A percentile compares a stretch with the other conserved stretches of the same genome.
Conservation (phyloP, 2,329 filamentous ascomycete genomes). For the Cladophialophora yegresii region DNA sequence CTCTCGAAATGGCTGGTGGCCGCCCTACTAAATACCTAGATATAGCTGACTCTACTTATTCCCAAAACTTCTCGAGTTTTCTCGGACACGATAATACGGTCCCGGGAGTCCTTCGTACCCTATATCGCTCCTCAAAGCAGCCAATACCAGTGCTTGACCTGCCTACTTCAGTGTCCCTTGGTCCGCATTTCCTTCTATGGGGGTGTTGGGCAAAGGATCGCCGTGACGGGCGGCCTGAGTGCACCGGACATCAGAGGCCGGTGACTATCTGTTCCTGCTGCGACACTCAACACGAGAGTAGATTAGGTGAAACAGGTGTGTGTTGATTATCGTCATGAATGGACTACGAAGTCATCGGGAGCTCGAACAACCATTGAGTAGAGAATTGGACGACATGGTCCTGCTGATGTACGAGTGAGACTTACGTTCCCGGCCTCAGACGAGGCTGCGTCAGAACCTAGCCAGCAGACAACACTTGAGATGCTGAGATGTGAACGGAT, state of each 20-base stretch:
- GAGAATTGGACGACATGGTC: neutral
- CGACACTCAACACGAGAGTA: neutral
- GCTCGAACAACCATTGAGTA: neutral
- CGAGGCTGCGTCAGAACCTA: neutral
- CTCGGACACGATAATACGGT: no score
- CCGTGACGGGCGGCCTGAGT: neutral
- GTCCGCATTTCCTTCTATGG: neutral
- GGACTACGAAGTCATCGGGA: neutral
- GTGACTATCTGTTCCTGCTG: neutral
- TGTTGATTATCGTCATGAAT: neutral
- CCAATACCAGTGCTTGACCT: neutral
- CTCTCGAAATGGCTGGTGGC: neutral
- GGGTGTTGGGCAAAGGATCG: neutral
- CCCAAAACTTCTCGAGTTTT: neutral
- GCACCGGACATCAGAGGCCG: neutral
- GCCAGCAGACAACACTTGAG: neutral
- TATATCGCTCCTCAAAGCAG: no score
- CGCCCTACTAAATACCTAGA: slow-evolving; percentile 6
- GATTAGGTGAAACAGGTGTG: neutral
- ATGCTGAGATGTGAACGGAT: neutral
- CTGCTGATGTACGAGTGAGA: neutral
- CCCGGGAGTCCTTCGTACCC: no score
- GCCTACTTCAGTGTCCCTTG: neutral
- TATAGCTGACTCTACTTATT: slow-evolving; percentile 14
- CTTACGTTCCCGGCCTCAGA: neutral